A percentile compares a stretch with the other conserved stretches of the same genome.
Conservation (phyloP, 2,329 filamentous ascomycete species). For the Rutstroemia sp. region DNA sequence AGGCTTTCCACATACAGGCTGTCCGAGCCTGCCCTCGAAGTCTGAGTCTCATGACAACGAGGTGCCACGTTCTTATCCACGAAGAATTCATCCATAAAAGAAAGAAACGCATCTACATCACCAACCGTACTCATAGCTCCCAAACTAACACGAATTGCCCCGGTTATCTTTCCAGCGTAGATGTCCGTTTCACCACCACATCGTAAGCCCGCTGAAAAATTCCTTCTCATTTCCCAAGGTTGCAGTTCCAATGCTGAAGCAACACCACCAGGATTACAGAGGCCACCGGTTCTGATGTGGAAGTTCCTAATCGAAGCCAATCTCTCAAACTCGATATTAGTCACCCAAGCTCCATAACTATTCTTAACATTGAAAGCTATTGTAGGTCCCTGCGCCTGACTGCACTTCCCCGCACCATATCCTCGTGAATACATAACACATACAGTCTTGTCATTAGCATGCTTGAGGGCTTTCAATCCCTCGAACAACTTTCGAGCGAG, state of each 20-base stretch:
- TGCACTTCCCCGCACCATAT: slow-evolving; percentile 26
- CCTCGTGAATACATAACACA: slow-evolving; percentile 27
- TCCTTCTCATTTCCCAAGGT: slow-evolving; percentile 74
- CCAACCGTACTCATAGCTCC: slow-evolving; percentile 79
- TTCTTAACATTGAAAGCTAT: slow-evolving; percentile 78
- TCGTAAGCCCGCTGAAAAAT: slow-evolving; percentile 77
- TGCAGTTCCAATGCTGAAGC: slow-evolving; percentile 64
- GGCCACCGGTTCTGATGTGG: slow-evolving; percentile 77
- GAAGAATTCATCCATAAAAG: slow-evolving; percentile 65
- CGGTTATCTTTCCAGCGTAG: slow-evolving; percentile 77
- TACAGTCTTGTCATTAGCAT: slow-evolving; percentile 49
- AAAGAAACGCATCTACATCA: slow-evolving; percentile 66
- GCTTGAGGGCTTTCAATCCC: slow-evolving; percentile 51
- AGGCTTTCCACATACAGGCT: slow-evolving; percentile 52
- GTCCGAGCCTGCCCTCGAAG: neutral
- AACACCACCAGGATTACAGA: slow-evolving; percentile 89
- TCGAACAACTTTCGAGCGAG: slow-evolving; percentile 53
- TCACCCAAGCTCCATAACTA: slow-evolving; percentile 63
- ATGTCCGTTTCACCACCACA: slow-evolving; percentile 81
- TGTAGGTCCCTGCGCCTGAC: slow-evolving; percentile 58
- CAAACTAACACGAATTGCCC: slow-evolving; percentile 76
- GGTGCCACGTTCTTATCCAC: slow-evolving; percentile 13
- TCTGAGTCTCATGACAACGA: neutral
- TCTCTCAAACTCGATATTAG: slow-evolving; percentile 81
- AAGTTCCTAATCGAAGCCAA: slow-evolving; percentile 71